Percentiles rank a stretch among this genome's conserved stretches.
Conservation (phyloP, 164 flowering plant genomes). For the Vitis riparia region DNA sequence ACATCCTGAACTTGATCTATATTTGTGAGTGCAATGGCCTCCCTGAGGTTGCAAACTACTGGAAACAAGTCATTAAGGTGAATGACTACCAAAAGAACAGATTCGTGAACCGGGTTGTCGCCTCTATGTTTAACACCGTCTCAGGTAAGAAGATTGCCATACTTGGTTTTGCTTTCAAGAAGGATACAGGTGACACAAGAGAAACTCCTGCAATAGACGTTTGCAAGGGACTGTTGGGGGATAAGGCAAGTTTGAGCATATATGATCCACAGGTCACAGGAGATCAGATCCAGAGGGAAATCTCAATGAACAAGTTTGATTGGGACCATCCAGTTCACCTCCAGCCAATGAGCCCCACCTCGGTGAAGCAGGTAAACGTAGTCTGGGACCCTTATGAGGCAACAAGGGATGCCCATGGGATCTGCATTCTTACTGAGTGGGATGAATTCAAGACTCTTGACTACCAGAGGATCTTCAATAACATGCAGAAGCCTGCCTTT, state of each 20-base stretch:
- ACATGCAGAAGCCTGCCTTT: slow-evolving; percentile 80
- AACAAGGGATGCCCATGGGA: slow-evolving; percentile 62
- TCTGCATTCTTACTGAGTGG: slow-evolving; percentile 81
- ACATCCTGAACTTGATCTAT: slow-evolving; percentile 53
- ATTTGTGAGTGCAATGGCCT: slow-evolving; percentile 60
- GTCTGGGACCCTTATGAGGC: slow-evolving; percentile 69
- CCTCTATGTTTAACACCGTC: slow-evolving; percentile 64
- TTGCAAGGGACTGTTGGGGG: slow-evolving; percentile 59
- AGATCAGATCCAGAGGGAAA: slow-evolving; percentile 69
- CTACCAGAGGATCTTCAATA: slow-evolving; percentile 51
- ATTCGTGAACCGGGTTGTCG: slow-evolving; percentile 55
- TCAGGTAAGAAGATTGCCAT: slow-evolving; percentile 54
- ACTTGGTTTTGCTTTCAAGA: slow-evolving; percentile 63
- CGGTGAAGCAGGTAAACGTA: slow-evolving; percentile 47
- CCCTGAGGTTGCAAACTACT: slow-evolving; percentile 54
- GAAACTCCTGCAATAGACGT: slow-evolving; percentile 56
- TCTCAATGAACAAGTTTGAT: slow-evolving; percentile 63
- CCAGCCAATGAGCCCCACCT: slow-evolving; percentile 50
- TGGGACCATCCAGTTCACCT: slow-evolving; percentile 79
- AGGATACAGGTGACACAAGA: slow-evolving; percentile 48
- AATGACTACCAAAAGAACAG: slow-evolving; percentile 59
- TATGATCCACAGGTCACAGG: slow-evolving; percentile 75
- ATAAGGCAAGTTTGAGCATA: slow-evolving; percentile 63
- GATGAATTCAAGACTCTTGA: slow-evolving; percentile 74
- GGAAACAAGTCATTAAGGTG: slow-evolving; percentile 63